These are phyloP conservation scores for Mortierella claussenii DNA, from an alignment of 192 early-diverging fungal genomes.

Conservation along the genomic window DNA sequence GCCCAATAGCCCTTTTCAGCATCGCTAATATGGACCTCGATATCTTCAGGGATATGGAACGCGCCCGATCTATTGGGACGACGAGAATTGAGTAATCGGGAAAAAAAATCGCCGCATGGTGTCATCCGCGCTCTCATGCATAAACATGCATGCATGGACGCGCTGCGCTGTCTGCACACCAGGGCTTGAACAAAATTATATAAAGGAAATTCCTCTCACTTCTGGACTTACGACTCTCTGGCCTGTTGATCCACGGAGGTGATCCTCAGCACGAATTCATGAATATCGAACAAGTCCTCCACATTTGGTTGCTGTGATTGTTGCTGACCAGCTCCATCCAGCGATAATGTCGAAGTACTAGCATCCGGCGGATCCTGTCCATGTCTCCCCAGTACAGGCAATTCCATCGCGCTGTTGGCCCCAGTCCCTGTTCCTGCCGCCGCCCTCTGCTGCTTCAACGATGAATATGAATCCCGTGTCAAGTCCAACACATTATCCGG, in stretches of 20 bases:
- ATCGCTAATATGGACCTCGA: constrained; percentile 62
- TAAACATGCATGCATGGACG: constrained; percentile 17
- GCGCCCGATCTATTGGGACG: constrained; percentile 23
- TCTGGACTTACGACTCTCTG: constrained; percentile 47
- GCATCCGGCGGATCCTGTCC: constrained; percentile 15
- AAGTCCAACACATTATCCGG: constrained; percentile 50
- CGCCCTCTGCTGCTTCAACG: constrained; percentile 31
- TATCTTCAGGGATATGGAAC: constrained; percentile 64
- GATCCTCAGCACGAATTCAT: constrained; percentile 62
- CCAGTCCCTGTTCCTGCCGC: no score
- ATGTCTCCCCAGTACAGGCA: constrained; percentile 16
- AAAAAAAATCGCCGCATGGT: no score
- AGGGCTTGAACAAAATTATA: no score
- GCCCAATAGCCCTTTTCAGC: constrained; percentile 59
- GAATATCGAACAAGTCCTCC: constrained; percentile 54
- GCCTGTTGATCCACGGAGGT: constrained; percentile 58
- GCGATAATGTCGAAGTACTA: constrained; percentile 13
- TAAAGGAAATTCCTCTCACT: no score
- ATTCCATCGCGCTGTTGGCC: no score
- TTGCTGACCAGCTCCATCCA: constrained; percentile 4
- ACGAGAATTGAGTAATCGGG: not conserved
- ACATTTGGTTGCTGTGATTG: not conserved
- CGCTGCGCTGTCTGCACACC: no score
- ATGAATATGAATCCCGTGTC: constrained; percentile 46
- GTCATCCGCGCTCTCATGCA: not conserved